Percentiles rank a stretch among this genome's conserved stretches.
phyloP scores from a whole-genome alignment of 164 flowering plant genomes.

The Litsea cubeba region DNA sequence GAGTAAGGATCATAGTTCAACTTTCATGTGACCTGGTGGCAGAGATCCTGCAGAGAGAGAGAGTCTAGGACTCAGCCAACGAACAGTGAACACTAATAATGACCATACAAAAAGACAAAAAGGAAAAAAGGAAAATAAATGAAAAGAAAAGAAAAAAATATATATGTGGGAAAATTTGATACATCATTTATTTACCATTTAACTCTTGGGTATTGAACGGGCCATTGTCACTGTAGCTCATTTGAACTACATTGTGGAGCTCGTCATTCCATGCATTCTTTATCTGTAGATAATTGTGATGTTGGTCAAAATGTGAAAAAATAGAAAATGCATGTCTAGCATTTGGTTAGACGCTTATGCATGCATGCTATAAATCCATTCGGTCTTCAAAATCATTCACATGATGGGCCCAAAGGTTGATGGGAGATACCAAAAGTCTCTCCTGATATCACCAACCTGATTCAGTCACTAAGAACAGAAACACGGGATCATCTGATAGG shows the following conservation, averaged over 20 bases:
- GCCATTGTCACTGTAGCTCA: slow-evolving; percentile 40
- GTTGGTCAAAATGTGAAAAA: not conserved
- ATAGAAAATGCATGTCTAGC: no score
- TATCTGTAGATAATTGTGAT: slow-evolving; percentile 29
- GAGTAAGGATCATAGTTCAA: slow-evolving; percentile 41
- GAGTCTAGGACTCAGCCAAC: not conserved
- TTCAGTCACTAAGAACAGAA: not conserved
- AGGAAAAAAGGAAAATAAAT: no score
- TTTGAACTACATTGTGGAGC: slow-evolving; percentile 70
- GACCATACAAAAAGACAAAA: no score
- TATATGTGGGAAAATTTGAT: no score
- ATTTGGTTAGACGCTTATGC: no score
- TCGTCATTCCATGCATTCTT: slow-evolving; percentile 75
- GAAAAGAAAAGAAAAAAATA: no score
- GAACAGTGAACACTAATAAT: not conserved
- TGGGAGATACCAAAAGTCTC: no score
- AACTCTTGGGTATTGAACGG: slow-evolving; percentile 43
- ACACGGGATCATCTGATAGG: not conserved
- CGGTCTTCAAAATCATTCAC: no score
- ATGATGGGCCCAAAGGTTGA: no score
- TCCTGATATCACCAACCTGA: no score
- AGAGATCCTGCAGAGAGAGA: slow-evolving; percentile 34
- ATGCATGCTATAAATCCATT: no score
- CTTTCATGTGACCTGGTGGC: slow-evolving; percentile 51
- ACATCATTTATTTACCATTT: slow-evolving; percentile 29